These are phyloP conservation scores for Lachancea waltii DNA, from an alignment of 805 yeast species.

Conservation along the genomic window DNA sequence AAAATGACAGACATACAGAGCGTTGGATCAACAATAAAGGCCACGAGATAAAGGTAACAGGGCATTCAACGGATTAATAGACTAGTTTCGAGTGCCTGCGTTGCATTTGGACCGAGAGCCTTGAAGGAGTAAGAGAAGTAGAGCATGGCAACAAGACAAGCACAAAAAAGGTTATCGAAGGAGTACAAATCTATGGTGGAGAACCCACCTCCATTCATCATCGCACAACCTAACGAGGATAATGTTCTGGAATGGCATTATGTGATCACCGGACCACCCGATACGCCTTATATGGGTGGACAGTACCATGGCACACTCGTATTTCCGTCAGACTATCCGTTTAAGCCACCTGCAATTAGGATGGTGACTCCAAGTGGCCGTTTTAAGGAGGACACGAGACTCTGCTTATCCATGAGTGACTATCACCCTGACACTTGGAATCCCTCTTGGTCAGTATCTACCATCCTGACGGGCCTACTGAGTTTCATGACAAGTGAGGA, in stretches of 20 bases:
- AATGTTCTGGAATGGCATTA: conserved; percentile 94
- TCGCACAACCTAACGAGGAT: conserved; percentile 79
- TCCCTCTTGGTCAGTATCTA: conserved; percentile 92
- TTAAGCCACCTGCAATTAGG: conserved; percentile 83
- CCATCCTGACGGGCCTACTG: conserved; percentile 78
- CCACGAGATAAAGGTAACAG: no score
- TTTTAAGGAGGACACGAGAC: conserved; percentile 69
- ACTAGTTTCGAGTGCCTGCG: not conserved
- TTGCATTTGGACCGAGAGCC: no score
- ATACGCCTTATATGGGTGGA: conserved; percentile 79
- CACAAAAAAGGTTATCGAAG: conserved; percentile 51
- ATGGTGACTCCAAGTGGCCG: conserved; percentile 90
- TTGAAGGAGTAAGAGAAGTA: no score
- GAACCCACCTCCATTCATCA: conserved; percentile 78
- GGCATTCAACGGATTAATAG: not conserved
- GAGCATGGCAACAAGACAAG: conserved; percentile 40
- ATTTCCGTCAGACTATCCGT: conserved; percentile 83
- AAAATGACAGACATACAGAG: no score
- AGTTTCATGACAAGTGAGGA: conserved; percentile 92
- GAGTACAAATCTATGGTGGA: conserved; percentile 74
- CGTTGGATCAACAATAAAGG: no score
- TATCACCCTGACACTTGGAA: conserved; percentile 95
- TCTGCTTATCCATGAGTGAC: conserved; percentile 90
- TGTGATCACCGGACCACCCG: conserved; percentile 85
- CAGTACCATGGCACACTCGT: conserved; percentile 85